A percentile compares a stretch with the other conserved stretches of the same genome.
These are phyloP conservation scores for Cephaloascus albidus DNA, from an alignment of 805 yeast species.

Conservation along the genomic window DNA sequence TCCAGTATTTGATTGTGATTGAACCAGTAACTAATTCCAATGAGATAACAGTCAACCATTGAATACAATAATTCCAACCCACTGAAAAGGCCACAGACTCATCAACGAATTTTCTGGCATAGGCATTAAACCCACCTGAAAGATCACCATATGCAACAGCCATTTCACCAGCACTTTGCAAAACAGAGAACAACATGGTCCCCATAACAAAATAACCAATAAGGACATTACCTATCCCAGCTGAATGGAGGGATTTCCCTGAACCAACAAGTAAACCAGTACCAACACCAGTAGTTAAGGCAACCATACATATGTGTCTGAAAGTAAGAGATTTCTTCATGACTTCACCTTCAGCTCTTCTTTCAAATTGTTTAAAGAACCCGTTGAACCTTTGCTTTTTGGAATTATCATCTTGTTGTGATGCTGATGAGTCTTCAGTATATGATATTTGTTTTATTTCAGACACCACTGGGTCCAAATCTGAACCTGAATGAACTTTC, in stretches of 20 bases:
- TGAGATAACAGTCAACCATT: constrained; percentile 55
- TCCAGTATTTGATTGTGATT: constrained; percentile 55
- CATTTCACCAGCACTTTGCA: constrained; percentile 36
- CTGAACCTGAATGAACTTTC: not conserved
- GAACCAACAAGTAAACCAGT: constrained; percentile 34
- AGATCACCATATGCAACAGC: constrained; percentile 50
- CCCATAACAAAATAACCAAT: constrained; percentile 25
- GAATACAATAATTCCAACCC: constrained; percentile 55
- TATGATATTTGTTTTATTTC: not conserved
- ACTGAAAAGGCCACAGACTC: constrained; percentile 50
- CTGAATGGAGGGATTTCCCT: constrained; percentile 21
- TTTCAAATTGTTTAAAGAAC: too few species aligned
- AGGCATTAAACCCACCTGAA: constrained; percentile 57
- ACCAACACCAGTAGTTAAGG: constrained; percentile 28
- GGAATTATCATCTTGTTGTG: constrained; percentile 13
- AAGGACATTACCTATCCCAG: constrained; percentile 26
- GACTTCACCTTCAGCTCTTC: constrained; percentile 13
- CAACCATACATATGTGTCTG: constrained; percentile 22
- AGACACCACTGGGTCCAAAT: not conserved
- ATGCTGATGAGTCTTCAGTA: constrained; percentile 7
- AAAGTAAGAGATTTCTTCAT: constrained; percentile 14
- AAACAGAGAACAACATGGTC: constrained; percentile 24
- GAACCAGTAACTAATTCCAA: constrained; percentile 59
- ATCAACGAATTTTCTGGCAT: constrained; percentile 44
- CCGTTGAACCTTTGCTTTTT: constrained; percentile 6